phyloP scores from a whole-genome alignment of 768 basidiomycete species.

The Boletus sp. region DNA sequence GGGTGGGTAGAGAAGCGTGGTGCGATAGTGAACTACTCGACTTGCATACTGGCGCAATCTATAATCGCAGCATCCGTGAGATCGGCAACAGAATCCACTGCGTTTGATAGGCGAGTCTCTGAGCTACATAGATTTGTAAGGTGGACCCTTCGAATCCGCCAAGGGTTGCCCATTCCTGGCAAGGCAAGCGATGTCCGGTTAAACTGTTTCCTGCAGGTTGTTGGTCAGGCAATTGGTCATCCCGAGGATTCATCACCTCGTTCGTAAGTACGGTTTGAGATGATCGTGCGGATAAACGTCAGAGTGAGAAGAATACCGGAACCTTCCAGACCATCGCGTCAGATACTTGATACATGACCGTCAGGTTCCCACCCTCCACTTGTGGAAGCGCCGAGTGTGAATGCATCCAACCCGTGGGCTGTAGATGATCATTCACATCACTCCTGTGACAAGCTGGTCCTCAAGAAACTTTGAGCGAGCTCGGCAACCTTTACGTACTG shows the following conservation, averaged over 20 bases:
- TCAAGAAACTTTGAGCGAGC: not conserved
- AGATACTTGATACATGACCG: not conserved
- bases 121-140: too few relatives aligned
- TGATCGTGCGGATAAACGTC: not conserved
- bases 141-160: too few relatives aligned
- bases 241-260: too few relatives aligned
- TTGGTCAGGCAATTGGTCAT: not conserved
- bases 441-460: too few relatives aligned
- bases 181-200: not conserved
- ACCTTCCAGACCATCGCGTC: not conserved
- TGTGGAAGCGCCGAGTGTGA: too few relatives aligned
- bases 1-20: not conserved
- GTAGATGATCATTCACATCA: too few relatives aligned
- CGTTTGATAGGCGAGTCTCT: too few relatives aligned
- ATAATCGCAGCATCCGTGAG: too few relatives aligned
- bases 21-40: not conserved
- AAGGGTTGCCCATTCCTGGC: too few relatives aligned
- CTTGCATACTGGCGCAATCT: not conserved
- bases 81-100: too few relatives aligned
- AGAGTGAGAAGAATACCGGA: not conserved
- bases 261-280: not conserved
- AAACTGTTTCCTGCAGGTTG: too few relatives aligned
- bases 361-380: not conserved
- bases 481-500: not conserved
- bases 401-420: too few relatives aligned